Percentiles rank a stretch among this genome's conserved stretches.
Evolutionary conservation across 805 yeast species (phyloP).

Genomic region (Priceomyces medius): DNA sequence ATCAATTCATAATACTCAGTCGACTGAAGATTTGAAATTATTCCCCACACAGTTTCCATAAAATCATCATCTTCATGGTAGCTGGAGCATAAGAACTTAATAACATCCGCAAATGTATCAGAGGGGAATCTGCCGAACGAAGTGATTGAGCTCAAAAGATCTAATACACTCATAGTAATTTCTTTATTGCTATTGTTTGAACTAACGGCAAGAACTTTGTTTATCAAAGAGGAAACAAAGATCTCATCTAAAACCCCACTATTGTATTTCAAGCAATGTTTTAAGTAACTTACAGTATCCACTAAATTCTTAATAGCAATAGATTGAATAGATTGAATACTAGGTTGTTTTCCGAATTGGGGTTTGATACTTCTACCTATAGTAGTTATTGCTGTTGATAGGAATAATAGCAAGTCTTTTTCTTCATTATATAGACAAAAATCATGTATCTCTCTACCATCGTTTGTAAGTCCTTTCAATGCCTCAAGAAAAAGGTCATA

Average conservation of each 20-base stretch:
- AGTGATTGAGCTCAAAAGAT: constrained; percentile 43
- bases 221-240: constrained; percentile 29
- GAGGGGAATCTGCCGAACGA: constrained; percentile 49
- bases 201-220: constrained; percentile 36
- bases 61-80: constrained; percentile 35
- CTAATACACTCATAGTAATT: constrained; percentile 39
- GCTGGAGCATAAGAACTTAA: constrained; percentile 49
- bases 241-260: constrained; percentile 43
- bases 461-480: constrained; percentile 46
- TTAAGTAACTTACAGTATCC: constrained; percentile 31
- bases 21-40: constrained; percentile 35
- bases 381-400: constrained; percentile 11
- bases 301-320: constrained; percentile 13
- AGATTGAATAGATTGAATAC: constrained; percentile 9
- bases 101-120: constrained; percentile 29
- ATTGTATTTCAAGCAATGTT: constrained; percentile 49
- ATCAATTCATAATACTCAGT: constrained; percentile 35
- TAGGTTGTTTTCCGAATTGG: constrained; percentile 6
- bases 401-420: constrained; percentile 19
- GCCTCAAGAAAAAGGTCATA: constrained; percentile 50
- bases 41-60: constrained; percentile 34
- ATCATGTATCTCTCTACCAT: constrained; percentile 55
- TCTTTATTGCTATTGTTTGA: constrained; percentile 34
- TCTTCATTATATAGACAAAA: constrained; percentile 44
- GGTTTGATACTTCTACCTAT: constrained; percentile 12